Evolutionary conservation across 495 filamentous ascomycete genomes (phyloP).

Genomic region (Trichoderma asperelloides): DNA sequence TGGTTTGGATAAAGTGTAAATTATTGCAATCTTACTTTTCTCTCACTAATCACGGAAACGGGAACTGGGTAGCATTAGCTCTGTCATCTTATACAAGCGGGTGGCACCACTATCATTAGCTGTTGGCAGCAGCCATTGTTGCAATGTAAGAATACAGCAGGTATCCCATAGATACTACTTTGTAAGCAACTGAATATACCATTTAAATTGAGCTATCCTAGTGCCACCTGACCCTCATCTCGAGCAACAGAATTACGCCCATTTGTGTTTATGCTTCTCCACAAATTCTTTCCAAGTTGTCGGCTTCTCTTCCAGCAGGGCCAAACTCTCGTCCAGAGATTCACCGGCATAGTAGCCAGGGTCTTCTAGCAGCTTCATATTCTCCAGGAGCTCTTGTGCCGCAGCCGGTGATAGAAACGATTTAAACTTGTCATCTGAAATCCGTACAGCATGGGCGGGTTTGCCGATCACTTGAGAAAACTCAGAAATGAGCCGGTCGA

Average conservation of each 20-base stretch:
- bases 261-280: constrained; percentile 8
- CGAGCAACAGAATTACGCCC: neutral
- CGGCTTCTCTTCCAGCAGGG: constrained; percentile 8
- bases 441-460: constrained; percentile 30
- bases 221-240: neutral
- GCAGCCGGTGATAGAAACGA: constrained; percentile 32
- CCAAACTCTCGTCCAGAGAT: constrained; percentile 24
- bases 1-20: neutral
- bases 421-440: constrained; percentile 41
- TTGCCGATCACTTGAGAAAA: constrained; percentile 43
- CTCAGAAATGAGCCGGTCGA: constrained; percentile 34
- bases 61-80: neutral
- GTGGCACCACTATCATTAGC: neutral
- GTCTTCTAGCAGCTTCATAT: constrained; percentile 38
- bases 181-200: neutral
- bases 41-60: constrained; percentile 7
- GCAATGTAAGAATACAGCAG: neutral
- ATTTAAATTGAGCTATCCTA: no score
- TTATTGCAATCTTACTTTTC: neutral
- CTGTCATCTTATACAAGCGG: neutral
- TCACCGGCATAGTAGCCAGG: constrained; percentile 45
- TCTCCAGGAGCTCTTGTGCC: constrained; percentile 46
- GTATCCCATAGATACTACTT: neutral
- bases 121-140: neutral
- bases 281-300: constrained; percentile 9